Evolutionary conservation across 2,329 filamentous ascomycete species (phyloP), one percentile per base, ranked within the genome.

Genomic region (Phymatotrichopsis omnivora): DNA sequence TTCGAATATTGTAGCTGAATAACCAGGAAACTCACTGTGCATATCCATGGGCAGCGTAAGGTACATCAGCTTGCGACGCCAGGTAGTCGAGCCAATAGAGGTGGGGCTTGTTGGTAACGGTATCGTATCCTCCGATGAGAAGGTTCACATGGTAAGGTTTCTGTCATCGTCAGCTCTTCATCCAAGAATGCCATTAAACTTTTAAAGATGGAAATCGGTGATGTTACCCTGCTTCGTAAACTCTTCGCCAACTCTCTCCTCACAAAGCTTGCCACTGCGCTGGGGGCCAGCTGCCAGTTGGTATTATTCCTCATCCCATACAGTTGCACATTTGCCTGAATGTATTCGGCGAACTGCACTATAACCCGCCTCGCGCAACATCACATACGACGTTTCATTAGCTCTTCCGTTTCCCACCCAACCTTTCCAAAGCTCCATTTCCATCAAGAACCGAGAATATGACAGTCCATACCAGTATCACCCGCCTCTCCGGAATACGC

Each of bases 261-360:
- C 58, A 98, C 86, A 64, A 95, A 98, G 70, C 85, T 80, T 52
- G 87, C 85, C 45, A 95, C 80, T 29, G 85, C 91, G 27, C 81
- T 80, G 7, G 91, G 89, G 33, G 85, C 85, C 51, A 98, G 78
- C 35, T 54, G 52, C 49, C 49, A 53, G 61, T 95, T 85, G 62
- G 82, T 82, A 67, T 86, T 83, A 65, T 96, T 96, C 63, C 93
- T 85, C 87, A 96, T 98, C 57, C 84, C 86, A 71, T 98, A 98
- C 63, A 98, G 82, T 68, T 94, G 85, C 54, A 91, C 80, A 67
- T 98, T 98, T 64, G 89, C 87, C 76, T 96, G 87, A 65, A 98
- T 93, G 70, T 89, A 98, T 70, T 98, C 91, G 65, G 93, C 85
- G 66, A 98, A 98, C 80, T 98, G 89, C 53, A 96, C 87, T 94